Conservation (phyloP, 768 basidiomycete species). For the Boletus eberwhitei region DNA sequence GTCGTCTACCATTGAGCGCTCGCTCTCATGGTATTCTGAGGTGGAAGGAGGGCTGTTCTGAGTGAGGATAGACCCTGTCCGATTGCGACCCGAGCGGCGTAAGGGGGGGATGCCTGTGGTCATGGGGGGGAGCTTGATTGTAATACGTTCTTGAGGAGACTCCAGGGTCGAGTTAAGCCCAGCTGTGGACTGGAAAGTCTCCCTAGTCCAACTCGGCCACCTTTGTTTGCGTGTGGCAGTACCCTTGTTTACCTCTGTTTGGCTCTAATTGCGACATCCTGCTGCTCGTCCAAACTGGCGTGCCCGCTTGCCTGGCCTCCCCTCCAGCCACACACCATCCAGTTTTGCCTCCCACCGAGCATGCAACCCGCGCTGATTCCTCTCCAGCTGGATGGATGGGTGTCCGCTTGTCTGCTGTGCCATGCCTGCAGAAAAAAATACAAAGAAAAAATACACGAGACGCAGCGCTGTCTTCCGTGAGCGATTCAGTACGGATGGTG, state of each 20-base stretch:
- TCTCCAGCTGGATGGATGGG: not conserved
- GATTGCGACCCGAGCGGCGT: slow-evolving; percentile 27
- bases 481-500: slow-evolving; percentile 23
- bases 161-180: slow-evolving; percentile 17
- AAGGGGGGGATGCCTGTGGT: slow-evolving; percentile 6
- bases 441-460: slow-evolving; percentile 2
- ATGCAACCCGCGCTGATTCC: not conserved
- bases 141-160: slow-evolving; percentile 18
- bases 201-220: slow-evolving; percentile 7
- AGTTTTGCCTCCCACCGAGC: not conserved
- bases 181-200: slow-evolving; percentile 19
- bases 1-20: slow-evolving; percentile 33
- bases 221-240: slow-evolving; percentile 33
- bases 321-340: slow-evolving; percentile 15
- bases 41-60: slow-evolving; percentile 28
- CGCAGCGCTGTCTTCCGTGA: not conserved
- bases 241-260: slow-evolving; percentile 28
- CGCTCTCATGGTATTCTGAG: slow-evolving; percentile 34
- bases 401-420: not conserved
- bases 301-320: slow-evolving; percentile 23
- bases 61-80: slow-evolving; percentile 19
- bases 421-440: slow-evolving; percentile 4
- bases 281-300: slow-evolving; percentile 25
- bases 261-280: slow-evolving; percentile 12
- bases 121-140: slow-evolving; percentile 25